Conservation (phyloP, 1,284 basidiomycete species). For the Ganoderma leucocontextum region DNA sequence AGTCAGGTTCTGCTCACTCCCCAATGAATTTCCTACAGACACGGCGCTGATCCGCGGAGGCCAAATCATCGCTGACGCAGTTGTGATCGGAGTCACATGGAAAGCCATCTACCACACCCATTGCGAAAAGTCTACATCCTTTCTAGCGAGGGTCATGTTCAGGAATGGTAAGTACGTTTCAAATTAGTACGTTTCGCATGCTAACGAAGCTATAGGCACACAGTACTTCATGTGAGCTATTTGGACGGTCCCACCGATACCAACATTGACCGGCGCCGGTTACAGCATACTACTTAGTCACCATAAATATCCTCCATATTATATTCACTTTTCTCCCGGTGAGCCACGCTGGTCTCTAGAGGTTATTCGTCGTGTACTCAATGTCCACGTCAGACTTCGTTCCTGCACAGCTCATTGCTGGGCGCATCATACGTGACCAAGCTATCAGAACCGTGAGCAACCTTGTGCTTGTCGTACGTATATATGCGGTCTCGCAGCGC, state of each 20-base stretch:
- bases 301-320: neutral
- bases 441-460: neutral
- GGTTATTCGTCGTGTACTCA: neutral
- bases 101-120: neutral
- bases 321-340: conserved; percentile 2
- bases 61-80: conserved; percentile 3
- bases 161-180: neutral
- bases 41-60: neutral
- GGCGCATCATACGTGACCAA: conserved; percentile 1
- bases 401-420: neutral
- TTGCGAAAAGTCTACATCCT: neutral
- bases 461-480: neutral
- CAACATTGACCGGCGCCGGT: neutral
- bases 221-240: neutral
- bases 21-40: neutral
- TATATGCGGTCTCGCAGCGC: neutral
- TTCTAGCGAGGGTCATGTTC: neutral
- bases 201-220: neutral
- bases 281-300: neutral
- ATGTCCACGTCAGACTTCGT: neutral
- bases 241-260: neutral
- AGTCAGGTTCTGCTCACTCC: too few relatives aligned
- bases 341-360: neutral
- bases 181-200: neutral
- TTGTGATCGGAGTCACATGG: conserved; percentile 4